A percentile compares a stretch with the other conserved stretches of the same genome.
Conservation (phyloP, 2,329 filamentous ascomycete genomes). For the Oidium heveae region DNA sequence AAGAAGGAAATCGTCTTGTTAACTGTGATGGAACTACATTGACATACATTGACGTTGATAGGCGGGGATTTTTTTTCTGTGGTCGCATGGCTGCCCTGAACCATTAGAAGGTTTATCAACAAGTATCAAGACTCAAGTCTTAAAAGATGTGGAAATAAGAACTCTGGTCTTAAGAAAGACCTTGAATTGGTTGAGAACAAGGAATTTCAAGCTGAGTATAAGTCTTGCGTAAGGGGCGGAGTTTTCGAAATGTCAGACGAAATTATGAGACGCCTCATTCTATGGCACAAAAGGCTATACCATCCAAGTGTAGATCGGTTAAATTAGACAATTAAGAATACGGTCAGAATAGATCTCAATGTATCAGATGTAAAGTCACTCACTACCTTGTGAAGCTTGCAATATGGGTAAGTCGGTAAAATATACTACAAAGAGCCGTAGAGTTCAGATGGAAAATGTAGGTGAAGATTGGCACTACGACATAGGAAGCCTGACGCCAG, state of each 20-base stretch:
- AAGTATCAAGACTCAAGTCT: neutral
- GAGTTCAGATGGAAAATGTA: too few relatives aligned
- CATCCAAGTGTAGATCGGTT: neutral
- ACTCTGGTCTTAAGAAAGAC: neutral
- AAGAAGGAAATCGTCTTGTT: neutral
- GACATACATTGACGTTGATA: neutral
- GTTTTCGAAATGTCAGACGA: neutral
- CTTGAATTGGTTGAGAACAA: neutral
- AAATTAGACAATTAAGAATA: neutral
- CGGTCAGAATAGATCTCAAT: neutral
- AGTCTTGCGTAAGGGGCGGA: neutral
- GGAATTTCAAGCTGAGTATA: neutral
- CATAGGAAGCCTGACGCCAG: too few relatives aligned
- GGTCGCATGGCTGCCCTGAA: neutral
- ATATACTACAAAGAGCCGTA: too few relatives aligned
- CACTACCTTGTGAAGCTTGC: neutral
- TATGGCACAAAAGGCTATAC: neutral
- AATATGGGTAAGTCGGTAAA: too few relatives aligned
- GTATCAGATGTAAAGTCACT: neutral
- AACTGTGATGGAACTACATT: neutral
- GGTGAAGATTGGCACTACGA: too few relatives aligned
- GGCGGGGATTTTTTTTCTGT: neutral
- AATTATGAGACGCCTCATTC: neutral
- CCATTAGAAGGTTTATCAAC: neutral
- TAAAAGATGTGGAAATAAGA: neutral